Percentiles rank a stretch among this genome's conserved stretches.
These are phyloP conservation scores for Aspergillus homomorphus DNA, from an alignment of 495 filamentous ascomycete species.

Conservation along the genomic window DNA sequence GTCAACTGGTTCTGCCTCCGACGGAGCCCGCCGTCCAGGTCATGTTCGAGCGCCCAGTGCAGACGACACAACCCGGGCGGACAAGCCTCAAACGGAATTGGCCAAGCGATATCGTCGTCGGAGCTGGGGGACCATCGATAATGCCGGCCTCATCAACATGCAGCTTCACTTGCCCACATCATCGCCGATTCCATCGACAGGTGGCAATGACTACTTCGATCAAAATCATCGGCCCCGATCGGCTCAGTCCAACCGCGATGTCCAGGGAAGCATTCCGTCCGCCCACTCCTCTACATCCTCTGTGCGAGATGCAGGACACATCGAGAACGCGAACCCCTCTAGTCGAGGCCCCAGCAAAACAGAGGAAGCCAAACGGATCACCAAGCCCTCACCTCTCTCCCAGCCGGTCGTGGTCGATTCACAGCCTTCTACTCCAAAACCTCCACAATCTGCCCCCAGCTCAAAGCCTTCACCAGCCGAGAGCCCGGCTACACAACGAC, in stretches of 20 bases:
- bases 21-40: conserved; percentile 16
- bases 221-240: conserved; percentile 43
- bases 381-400: conserved; percentile 83
- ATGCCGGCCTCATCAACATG: conserved; percentile 41
- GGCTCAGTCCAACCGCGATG: conserved; percentile 57
- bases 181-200: conserved; percentile 22
- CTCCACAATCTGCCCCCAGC: conserved; percentile 15
- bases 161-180: conserved; percentile 37
- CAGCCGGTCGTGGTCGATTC: conserved; percentile 65
- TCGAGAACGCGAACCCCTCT: conserved; percentile 43
- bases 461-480: conserved; percentile 30
- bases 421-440: conserved; percentile 31
- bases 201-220: conserved; percentile 38
- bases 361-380: conserved; percentile 67
- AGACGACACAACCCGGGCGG: conserved; percentile 49
- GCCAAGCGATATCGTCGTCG: conserved; percentile 76
- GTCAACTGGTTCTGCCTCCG: conserved; percentile 9
- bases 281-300: conserved; percentile 53
- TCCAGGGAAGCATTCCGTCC: conserved; percentile 53
- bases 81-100: conserved; percentile 52
- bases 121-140: conserved; percentile 79
- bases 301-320: conserved; percentile 24
- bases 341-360: conserved; percentile 57
- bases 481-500: conserved; percentile 75
- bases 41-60: conserved; percentile 49